phyloP scores from a whole-genome alignment of 495 filamentous ascomycete genomes.

The Neurospora sublineolata region DNA sequence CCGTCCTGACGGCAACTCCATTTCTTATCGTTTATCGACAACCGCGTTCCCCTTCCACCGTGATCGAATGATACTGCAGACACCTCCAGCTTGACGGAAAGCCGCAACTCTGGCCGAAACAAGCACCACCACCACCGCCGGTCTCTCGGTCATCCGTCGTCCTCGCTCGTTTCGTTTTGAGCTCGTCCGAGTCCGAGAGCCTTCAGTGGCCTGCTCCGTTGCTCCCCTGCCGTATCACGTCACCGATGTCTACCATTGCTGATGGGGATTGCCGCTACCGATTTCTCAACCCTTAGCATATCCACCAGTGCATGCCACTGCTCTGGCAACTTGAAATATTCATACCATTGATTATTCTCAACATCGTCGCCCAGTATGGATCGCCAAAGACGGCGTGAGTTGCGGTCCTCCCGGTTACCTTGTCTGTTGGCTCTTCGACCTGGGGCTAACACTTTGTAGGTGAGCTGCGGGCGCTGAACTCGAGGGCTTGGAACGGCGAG shows the following conservation, averaged over 20 bases:
- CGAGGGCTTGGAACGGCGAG: slow-evolving; percentile 77
- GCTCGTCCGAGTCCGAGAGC: background rate
- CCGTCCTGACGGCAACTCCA: background rate
- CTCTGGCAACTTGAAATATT: slow-evolving; percentile 4
- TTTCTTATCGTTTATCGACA: background rate
- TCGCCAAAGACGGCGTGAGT: slow-evolving; percentile 69
- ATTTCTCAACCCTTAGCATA: slow-evolving; percentile 39
- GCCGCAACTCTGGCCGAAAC: background rate
- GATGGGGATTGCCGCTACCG: slow-evolving; percentile 34
- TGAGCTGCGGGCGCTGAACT: slow-evolving; percentile 80
- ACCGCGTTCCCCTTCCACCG: background rate
- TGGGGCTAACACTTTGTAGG: slow-evolving; percentile 42
- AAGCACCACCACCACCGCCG: background rate
- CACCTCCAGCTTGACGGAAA: background rate
- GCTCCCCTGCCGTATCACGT: slow-evolving; percentile 7
- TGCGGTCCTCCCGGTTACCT: background rate
- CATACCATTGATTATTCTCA: slow-evolving; percentile 6
- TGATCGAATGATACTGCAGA: background rate
- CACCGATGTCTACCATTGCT: slow-evolving; percentile 38
- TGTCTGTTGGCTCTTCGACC: slow-evolving; percentile 3
- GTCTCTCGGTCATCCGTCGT: background rate
- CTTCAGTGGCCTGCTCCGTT: slow-evolving; percentile 11
- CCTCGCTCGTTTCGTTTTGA: background rate
- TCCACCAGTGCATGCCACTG: slow-evolving; percentile 29
- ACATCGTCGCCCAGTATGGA: slow-evolving; percentile 50